These are phyloP conservation scores for Pterocarpus santalinus DNA, from an alignment of 306 rosid genomes.

Conservation along the genomic window DNA sequence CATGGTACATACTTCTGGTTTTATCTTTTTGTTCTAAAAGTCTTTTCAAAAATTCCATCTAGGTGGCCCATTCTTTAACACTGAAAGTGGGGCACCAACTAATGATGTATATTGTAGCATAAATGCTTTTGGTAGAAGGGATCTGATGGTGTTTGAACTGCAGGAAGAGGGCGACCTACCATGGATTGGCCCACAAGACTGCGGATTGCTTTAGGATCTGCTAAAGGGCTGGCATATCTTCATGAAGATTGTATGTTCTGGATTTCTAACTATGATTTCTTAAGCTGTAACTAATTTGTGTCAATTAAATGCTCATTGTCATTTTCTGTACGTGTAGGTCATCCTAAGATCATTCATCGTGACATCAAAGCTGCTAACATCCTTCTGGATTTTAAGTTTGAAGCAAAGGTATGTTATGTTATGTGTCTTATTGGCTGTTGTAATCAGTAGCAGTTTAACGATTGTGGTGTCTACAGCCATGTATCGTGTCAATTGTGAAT, in stretches of 20 bases:
- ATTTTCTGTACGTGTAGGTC: constrained; percentile 64
- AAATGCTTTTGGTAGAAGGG: constrained; percentile 31
- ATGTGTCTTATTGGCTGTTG: not conserved
- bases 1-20: constrained; percentile 69
- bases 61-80: constrained; percentile 38
- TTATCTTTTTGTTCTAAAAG: constrained; percentile 7
- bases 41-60: constrained; percentile 15
- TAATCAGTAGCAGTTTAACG: not conserved
- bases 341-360: constrained; percentile 97
- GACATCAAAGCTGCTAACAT: constrained; percentile 93
- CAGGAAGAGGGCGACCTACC: constrained; percentile 88
- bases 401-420: constrained; percentile 74
- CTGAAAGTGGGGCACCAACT: constrained; percentile 26
- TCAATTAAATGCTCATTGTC: constrained; percentile 21
- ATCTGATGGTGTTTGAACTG: constrained; percentile 46
- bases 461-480: not conserved
- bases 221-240: constrained; percentile 95
- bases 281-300: not conserved
- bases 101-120: constrained; percentile 1
- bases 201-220: constrained; percentile 87
- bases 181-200: constrained; percentile 95
- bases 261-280: constrained; percentile 26
- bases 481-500: not conserved
- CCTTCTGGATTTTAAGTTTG: constrained; percentile 91
- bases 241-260: constrained; percentile 92